Evolutionary conservation across 306 rosid genomes (phyloP).

Genomic region (Begonia fuchsioides): DNA sequence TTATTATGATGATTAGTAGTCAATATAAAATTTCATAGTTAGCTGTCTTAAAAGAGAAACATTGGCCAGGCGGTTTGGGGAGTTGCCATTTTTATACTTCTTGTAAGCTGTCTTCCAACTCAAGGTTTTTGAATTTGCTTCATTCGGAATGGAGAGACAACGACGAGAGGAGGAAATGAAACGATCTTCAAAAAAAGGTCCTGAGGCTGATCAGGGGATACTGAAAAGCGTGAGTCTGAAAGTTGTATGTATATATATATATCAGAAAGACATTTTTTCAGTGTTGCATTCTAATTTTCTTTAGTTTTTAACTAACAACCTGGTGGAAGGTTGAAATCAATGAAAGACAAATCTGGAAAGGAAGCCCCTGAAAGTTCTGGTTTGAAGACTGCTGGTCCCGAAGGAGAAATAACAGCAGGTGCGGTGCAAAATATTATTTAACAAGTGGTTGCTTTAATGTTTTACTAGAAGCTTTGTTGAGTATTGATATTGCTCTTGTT

Average conservation of each 20-base stretch:
- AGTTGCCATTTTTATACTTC: too few relatives aligned
- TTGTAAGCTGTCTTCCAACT: too few relatives aligned
- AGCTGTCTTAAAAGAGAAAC: too few relatives aligned
- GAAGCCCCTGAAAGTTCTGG: constrained; percentile 65
- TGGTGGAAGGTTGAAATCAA: constrained; percentile 73
- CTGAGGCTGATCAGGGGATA: constrained; percentile 59
- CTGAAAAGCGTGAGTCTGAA: constrained; percentile 49
- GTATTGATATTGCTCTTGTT: too few relatives aligned
- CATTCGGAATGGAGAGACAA: constrained; percentile 88
- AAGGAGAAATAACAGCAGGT: constrained; percentile 96
- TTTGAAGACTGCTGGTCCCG: constrained; percentile 88
- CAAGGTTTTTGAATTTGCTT: constrained; percentile 1
- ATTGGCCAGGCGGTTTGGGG: too few relatives aligned
- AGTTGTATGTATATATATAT: background rate
- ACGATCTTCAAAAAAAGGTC: constrained; percentile 68
- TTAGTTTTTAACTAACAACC: constrained; percentile 23
- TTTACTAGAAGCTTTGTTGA: too few relatives aligned
- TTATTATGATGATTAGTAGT: constrained; percentile 15
- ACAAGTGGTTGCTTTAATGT: too few relatives aligned
- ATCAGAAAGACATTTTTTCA: background rate
- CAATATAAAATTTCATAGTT: too few relatives aligned
- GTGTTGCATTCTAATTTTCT: background rate
- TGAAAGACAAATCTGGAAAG: constrained; percentile 85
- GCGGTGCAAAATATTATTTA: too few relatives aligned
- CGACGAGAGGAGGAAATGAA: constrained; percentile 90